A percentile compares a stretch with the other conserved stretches of the same genome.
phyloP scores from a whole-genome alignment of 768 basidiomycete genomes.

The Galerina marginata region DNA sequence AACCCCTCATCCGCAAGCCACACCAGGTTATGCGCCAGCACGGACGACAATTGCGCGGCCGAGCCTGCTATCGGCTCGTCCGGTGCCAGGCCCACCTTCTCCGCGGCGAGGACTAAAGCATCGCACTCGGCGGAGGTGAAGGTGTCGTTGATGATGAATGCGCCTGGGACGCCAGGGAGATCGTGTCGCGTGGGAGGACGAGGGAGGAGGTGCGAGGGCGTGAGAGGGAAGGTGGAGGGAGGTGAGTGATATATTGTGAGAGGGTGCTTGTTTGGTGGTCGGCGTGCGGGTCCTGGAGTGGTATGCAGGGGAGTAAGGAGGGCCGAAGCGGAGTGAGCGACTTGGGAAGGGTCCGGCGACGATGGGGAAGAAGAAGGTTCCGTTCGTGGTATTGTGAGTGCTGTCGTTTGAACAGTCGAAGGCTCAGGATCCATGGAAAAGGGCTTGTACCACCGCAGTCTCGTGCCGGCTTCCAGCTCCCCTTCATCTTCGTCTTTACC shows the following conservation, averaged over 20 bases:
- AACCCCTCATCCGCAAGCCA: conserved; percentile 57
- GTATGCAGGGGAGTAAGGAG: conserved; percentile 37
- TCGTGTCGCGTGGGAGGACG: conserved; percentile 38
- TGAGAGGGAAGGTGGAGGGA: conserved; percentile 37
- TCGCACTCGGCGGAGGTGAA: conserved; percentile 49
- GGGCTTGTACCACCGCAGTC: conserved; percentile 40
- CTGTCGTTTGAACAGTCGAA: neutral
- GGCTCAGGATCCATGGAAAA: conserved; percentile 32
- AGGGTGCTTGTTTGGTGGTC: conserved; percentile 58
- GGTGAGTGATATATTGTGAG: conserved; percentile 54
- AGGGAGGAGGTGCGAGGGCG: conserved; percentile 25
- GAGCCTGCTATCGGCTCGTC: conserved; percentile 56
- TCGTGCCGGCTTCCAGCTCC: conserved; percentile 30
- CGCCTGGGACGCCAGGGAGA: conserved; percentile 51
- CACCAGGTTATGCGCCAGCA: conserved; percentile 55
- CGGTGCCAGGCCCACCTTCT: conserved; percentile 51
- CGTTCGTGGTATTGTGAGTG: neutral
- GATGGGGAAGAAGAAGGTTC: no score
- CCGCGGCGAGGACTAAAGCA: conserved; percentile 48
- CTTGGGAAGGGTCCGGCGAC: conserved; percentile 13
- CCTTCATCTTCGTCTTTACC: conserved; percentile 22
- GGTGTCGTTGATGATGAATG: conserved; percentile 53
- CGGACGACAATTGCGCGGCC: conserved; percentile 47
- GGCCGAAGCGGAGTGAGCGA: conserved; percentile 20
- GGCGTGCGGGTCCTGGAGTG: conserved; percentile 50